A percentile compares a stretch with the other conserved stretches of the same genome.
These are phyloP conservation scores for Pythium periplocum DNA, from an alignment of 352 stramenopile species.

Conservation along the genomic window DNA sequence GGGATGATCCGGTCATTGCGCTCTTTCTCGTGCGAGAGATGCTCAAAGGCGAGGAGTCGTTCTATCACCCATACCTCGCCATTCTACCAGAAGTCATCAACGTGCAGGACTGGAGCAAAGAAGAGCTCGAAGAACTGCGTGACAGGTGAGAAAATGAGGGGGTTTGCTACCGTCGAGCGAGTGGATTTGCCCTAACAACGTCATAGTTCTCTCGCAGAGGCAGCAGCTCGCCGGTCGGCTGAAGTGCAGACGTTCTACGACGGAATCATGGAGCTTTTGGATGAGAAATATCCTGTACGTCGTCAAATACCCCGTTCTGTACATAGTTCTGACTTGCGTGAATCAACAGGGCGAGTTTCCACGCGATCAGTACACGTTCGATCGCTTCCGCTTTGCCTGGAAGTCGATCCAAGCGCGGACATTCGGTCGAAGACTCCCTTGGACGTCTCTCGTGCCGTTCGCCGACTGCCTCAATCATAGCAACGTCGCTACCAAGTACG, in stretches of 20 bases:
- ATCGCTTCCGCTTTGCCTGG: conserved; percentile 81
- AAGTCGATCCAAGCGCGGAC: conserved; percentile 88
- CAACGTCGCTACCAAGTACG: conserved; percentile 89
- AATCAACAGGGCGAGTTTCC: conserved; percentile 37
- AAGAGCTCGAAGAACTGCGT: conserved; percentile 65
- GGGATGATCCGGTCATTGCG: conserved; percentile 77
- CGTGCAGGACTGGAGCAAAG: conserved; percentile 75
- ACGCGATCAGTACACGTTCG: conserved; percentile 42
- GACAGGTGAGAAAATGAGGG: conserved; percentile 30
- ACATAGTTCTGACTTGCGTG: background rate
- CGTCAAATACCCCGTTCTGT: background rate
- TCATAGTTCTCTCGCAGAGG: conserved; percentile 37
- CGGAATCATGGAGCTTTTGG: conserved; percentile 37
- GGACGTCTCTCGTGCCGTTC: conserved; percentile 89
- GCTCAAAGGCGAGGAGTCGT: conserved; percentile 48
- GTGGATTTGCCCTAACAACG: background rate
- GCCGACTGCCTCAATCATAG: conserved; percentile 91
- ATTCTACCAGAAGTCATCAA: conserved; percentile 78
- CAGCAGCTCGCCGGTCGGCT: conserved; percentile 32
- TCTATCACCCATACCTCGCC: conserved; percentile 84
- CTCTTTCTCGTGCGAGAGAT: conserved; percentile 84
- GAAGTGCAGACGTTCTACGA: conserved; percentile 64
- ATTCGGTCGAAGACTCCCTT: conserved; percentile 87
- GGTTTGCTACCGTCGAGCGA: background rate
- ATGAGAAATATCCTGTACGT: conserved; percentile 42